Evolutionary conservation across 164 flowering plant genomes (phyloP), one percentile per base, ranked within the genome.

Genomic region (Stephania yunnanensis): DNA sequence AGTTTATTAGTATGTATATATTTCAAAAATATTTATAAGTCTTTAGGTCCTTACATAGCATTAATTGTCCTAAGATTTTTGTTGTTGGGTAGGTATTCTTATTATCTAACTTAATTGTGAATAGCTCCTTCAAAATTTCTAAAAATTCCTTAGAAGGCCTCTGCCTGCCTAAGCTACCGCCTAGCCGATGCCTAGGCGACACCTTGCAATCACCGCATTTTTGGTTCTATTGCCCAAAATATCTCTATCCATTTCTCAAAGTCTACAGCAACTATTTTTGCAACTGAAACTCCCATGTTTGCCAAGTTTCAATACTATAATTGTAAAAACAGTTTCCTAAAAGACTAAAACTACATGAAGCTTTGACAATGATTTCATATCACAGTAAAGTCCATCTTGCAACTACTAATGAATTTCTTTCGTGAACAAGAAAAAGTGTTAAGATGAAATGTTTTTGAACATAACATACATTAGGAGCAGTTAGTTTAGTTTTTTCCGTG

Each of bases 401-500:
- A 3, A 58, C n/a, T 58, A 20, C 22, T 58, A 58, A 17, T 58
- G 42, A 19, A 19, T 19, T 58, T 58, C 19, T 19, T 19, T 58
- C 6, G 2, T 13, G 20, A 58, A 19, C 65, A 58, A 58, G 65
- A 58, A 58, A 58, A 13, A 58, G 65, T 15, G 17, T 20, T n/a
- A 19, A 17, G 22, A 5, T 58, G 22, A 1, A 58, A 20, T 2
- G 65, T 58, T 58, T 36, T 19, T 58, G 5, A 1, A 58, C 22
- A 17, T 72, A 50, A 72, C 87, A 25, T 85, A 96, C 99, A 84
- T 91, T 92, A 65, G 92, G 90, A 65, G 98, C 91, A 75, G 92
- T 89, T 69, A 96, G 88, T 80, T 87, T 88, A 48, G 93, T 91
- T 84, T 89, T 84, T 89, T 94, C 73, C 92, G 98, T 79, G 88